These are phyloP conservation scores for Amanita thiersii DNA, from an alignment of 768 basidiomycete species.

Conservation along the genomic window DNA sequence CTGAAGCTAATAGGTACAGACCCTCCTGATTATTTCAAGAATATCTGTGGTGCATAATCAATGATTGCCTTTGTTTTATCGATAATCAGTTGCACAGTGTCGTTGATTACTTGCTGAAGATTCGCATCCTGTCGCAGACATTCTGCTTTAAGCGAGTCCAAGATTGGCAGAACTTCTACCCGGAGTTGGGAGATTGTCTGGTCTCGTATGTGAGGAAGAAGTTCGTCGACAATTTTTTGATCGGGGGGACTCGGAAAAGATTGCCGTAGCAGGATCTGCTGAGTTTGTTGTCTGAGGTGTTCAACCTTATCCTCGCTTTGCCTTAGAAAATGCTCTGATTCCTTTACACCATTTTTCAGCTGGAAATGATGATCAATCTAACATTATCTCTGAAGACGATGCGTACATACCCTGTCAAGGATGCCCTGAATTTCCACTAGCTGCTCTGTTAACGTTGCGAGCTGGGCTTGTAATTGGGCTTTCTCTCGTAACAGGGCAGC, in stretches of 20 bases:
- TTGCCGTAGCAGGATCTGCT: constrained; percentile 14
- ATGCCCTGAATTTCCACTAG: background rate
- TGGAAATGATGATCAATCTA: no score
- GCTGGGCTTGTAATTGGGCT: background rate
- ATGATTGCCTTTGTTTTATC: background rate
- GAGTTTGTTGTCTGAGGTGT: constrained; percentile 17
- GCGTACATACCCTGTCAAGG: background rate
- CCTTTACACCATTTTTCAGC: constrained; percentile 13
- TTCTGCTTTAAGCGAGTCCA: constrained; percentile 5
- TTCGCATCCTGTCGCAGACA: constrained; percentile 1
- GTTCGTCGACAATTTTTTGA: constrained; percentile 12
- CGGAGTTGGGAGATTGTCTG: constrained; percentile 3
- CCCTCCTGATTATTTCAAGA: background rate
- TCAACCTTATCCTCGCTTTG: constrained; percentile 16
- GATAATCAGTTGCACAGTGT: background rate
- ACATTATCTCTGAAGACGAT: background rate
- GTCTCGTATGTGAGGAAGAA: constrained; percentile 10
- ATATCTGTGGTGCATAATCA: constrained; percentile 3
- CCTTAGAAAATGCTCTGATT: constrained; percentile 14
- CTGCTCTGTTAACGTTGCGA: background rate
- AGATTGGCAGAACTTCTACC: constrained; percentile 8
- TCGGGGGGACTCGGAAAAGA: constrained; percentile 12
- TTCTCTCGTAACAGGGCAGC: constrained; percentile 4
- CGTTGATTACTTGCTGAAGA: background rate
- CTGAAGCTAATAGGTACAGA: no score